These are phyloP conservation scores for Clarireedia sp. DNA, from an alignment of 2,329 filamentous ascomycete species.

Conservation along the genomic window DNA sequence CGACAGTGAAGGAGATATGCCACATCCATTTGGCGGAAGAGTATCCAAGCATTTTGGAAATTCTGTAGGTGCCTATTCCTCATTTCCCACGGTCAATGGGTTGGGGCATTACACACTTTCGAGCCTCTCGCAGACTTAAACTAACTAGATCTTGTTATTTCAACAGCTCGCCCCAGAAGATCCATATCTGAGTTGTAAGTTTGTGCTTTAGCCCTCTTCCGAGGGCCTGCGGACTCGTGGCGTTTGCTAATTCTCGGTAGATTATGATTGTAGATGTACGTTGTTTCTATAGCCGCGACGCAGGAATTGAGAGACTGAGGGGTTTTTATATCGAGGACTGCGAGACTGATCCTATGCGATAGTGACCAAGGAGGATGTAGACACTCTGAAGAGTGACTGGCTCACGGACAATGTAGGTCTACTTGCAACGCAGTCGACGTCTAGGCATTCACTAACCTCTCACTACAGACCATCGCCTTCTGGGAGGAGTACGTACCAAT, in stretches of 20 bases:
- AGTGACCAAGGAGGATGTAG: constrained; percentile 87
- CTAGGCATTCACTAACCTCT: constrained; percentile 7
- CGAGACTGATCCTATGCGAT: constrained; percentile 18
- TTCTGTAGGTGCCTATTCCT: constrained; percentile 31
- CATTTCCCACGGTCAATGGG: no score
- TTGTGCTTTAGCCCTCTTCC: neutral
- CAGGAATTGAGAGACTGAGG: neutral
- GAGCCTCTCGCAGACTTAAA: neutral
- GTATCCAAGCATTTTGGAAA: constrained; percentile 44
- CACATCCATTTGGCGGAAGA: constrained; percentile 44
- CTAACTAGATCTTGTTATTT: neutral
- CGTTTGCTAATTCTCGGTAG: constrained; percentile 32
- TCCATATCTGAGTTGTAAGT: constrained; percentile 62
- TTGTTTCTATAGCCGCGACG: constrained; percentile 9
- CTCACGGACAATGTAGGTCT: constrained; percentile 77
- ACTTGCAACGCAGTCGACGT: constrained; percentile 5
- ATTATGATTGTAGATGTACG: constrained; percentile 57
- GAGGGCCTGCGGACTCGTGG: neutral
- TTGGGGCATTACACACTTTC: no score
- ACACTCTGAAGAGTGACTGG: constrained; percentile 87
- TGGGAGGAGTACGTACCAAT: constrained; percentile 75
- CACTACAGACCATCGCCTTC: constrained; percentile 77
- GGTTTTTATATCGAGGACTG: no score
- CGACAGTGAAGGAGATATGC: neutral
- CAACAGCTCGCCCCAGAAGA: constrained; percentile 51